Evolutionary conservation across 148 eudicot species (phyloP).

Genomic region (Vaccinium corymbosum): DNA sequence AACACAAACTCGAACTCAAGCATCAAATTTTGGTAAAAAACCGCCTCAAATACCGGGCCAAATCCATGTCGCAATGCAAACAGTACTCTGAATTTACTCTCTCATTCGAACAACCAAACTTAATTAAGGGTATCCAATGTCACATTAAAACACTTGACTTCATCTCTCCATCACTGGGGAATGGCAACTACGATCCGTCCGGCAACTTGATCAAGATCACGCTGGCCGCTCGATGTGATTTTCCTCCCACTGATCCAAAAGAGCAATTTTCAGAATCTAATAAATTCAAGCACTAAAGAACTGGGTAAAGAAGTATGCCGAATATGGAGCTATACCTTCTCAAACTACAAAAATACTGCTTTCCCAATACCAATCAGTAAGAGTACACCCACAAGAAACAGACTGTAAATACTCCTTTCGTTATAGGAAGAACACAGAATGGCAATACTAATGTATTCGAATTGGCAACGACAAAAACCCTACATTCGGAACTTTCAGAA

Average conservation of each 20-base stretch:
- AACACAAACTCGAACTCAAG: not conserved
- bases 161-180: not conserved
- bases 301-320: not conserved
- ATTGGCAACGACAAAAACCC: not conserved
- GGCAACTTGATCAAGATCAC: constrained; percentile 8
- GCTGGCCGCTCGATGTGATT: constrained; percentile 6
- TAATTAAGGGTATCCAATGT: not conserved
- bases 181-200: constrained; percentile 5
- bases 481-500: not conserved
- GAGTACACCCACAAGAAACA: too few species aligned
- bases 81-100: not conserved
- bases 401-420: not conserved
- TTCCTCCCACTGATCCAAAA: constrained; percentile 7
- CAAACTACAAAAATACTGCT: not conserved
- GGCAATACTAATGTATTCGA: not conserved
- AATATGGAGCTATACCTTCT: not conserved
- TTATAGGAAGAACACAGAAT: not conserved
- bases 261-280: not conserved
- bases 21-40: not conserved
- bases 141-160: not conserved
- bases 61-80: not conserved
- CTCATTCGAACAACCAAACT: not conserved
- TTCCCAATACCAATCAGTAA: not conserved
- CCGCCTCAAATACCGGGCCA: too few species aligned
- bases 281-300: not conserved